Evolutionary conservation across 176 grass and related monocot species (phyloP), one percentile per base, ranked within the genome.

Genomic region (Rhynchospora breviuscula): DNA sequence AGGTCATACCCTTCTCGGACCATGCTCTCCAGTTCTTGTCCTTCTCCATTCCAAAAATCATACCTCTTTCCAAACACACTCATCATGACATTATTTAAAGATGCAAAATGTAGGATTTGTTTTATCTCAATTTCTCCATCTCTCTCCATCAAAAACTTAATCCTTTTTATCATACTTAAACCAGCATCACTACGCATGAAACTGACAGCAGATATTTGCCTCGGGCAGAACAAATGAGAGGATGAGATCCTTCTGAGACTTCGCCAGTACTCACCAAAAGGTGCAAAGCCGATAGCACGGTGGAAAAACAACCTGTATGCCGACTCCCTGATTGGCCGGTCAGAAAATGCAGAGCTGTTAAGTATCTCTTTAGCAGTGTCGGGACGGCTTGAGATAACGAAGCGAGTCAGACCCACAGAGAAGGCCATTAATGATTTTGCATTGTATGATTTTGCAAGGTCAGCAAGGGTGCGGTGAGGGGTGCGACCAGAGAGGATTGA

Each of bases 201-300:
- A 26, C 80, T 62, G 74, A 59, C 59, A 4, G 82, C 82, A 14
- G 87, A 85, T n/a, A 82, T 83, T 59, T 85, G 79, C 10, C 76
- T 76, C 3, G 86, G 86, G 9, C 80, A 72, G 48, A 88, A 88
- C 82, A 88, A 18, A 33, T 88, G 45, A 48, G 87, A 80, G 1
- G 82, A 52, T 54, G 87, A 88, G 51, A 88, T 79, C 31, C 64
- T 84, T 48, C 87, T 72, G 4, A 88, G 82, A 40, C 31, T 85
- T 47, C 87, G 46, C 87, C 87, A 88, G 62, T 88, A 88, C 82
- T 88, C 87, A 9, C 87, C 75, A 67, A 73, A 88, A 22, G 82
- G 87, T 7, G 87, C 87, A 78, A 88, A 88, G 8, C 87, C 87
- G 29, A 79, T 78, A 22, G 86, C 86, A 22, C 68, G 68, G 68